These are phyloP conservation scores for Citeromyces siamensis DNA, from an alignment of 1,139 yeast genomes.

Conservation along the genomic window DNA sequence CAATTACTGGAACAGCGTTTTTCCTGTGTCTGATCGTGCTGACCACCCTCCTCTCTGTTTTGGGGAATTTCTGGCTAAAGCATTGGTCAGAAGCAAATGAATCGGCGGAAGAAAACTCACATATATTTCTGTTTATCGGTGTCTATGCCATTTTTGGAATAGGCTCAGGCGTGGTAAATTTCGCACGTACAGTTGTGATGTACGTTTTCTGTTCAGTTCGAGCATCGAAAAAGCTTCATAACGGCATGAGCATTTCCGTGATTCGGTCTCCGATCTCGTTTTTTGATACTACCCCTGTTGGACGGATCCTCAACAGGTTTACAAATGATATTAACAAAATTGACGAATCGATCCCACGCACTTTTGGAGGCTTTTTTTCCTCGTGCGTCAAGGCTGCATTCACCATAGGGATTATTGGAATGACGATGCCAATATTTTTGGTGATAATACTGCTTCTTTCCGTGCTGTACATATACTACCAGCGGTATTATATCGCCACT, in stretches of 20 bases:
- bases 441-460: slow-evolving; percentile 28
- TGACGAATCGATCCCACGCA: slow-evolving; percentile 39
- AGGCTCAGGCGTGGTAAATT: slow-evolving; percentile 33
- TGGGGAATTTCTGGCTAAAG: slow-evolving; percentile 45
- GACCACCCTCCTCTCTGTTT: slow-evolving; percentile 34
- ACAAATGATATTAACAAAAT: slow-evolving; percentile 58
- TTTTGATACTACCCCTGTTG: slow-evolving; percentile 72
- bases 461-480: slow-evolving; percentile 37
- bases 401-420: slow-evolving; percentile 36
- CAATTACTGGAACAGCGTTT: slow-evolving; percentile 33
- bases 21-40: slow-evolving; percentile 28
- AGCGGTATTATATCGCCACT: slow-evolving; percentile 35
- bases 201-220: slow-evolving; percentile 52
- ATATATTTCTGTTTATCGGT: slow-evolving; percentile 39
- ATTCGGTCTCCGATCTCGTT: slow-evolving; percentile 65
- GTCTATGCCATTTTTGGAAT: slow-evolving; percentile 47
- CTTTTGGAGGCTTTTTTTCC: slow-evolving; percentile 30
- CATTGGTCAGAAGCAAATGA: slow-evolving; percentile 44
- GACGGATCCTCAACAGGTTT: slow-evolving; percentile 58
- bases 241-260: slow-evolving; percentile 49
- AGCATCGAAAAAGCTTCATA: slow-evolving; percentile 52
- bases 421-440: slow-evolving; percentile 37
- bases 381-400: slow-evolving; percentile 29
- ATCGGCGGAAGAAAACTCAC: slow-evolving; percentile 30
- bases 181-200: slow-evolving; percentile 39